Conservation (phyloP, 1,139 yeast genomes). For the Pichia sp. region DNA sequence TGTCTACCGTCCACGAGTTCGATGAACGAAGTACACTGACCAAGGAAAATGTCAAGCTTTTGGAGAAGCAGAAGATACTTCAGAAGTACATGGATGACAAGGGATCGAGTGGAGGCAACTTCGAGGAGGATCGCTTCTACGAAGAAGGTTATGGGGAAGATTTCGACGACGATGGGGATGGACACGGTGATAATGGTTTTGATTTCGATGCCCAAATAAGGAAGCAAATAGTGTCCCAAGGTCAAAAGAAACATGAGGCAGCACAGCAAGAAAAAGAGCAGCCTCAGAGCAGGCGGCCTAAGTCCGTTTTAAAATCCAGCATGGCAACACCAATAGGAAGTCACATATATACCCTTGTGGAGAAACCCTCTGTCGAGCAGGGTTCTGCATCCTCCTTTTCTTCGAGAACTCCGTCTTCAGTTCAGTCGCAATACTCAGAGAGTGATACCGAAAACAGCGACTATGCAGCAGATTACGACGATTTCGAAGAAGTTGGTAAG, state of each 20-base stretch:
- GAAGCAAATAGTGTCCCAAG: background rate
- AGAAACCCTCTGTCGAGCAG: background rate
- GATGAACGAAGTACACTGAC: conserved; percentile 12
- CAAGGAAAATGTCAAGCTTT: conserved; percentile 8
- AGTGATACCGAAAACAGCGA: conserved; percentile 32
- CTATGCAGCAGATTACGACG: conserved; percentile 29
- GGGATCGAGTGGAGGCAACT: background rate
- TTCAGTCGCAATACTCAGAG: conserved; percentile 24
- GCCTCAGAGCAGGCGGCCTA: background rate
- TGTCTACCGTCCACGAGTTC: conserved; percentile 26
- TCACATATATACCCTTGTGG: conserved; percentile 10
- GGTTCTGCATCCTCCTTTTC: conserved; percentile 21
- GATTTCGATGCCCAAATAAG: conserved; percentile 16
- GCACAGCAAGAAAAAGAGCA: too few species aligned
- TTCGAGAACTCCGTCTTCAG: conserved; percentile 22
- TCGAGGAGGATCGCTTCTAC: background rate
- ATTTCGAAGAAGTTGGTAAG: conserved; percentile 8
- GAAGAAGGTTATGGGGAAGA: conserved; percentile 9
- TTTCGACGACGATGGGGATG: conserved; percentile 11
- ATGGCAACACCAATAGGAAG: conserved; percentile 17
- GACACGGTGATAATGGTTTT: conserved; percentile 18
- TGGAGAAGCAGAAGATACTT: conserved; percentile 2
- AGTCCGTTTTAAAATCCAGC: background rate
- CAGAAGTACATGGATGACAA: conserved; percentile 13
- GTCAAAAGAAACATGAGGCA: background rate